A percentile compares a stretch with the other conserved stretches of the same genome.
phyloP scores from a whole-genome alignment of 2,329 filamentous ascomycete genomes.

The Paecilomyces sp. region DNA sequence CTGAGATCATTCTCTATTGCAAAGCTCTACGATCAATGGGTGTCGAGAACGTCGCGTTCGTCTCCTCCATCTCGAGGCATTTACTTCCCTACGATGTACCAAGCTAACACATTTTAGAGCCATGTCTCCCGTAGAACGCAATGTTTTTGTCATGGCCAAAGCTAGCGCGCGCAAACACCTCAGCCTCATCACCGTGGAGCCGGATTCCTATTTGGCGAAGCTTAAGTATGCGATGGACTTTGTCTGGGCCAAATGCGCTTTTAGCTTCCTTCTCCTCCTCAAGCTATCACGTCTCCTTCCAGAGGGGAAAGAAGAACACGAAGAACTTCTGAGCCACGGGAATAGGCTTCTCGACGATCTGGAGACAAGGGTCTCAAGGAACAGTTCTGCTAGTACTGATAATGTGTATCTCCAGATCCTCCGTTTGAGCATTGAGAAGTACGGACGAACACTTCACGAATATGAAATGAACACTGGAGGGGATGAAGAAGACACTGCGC shows the following conservation, averaged over 20 bases:
- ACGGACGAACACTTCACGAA: slow-evolving; percentile 38
- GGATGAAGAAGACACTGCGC: slow-evolving; percentile 11
- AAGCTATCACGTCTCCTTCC: slow-evolving; percentile 46
- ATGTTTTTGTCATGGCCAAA: slow-evolving; percentile 45
- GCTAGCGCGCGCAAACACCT: slow-evolving; percentile 46
- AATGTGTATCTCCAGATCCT: slow-evolving; percentile 46
- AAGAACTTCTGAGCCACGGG: slow-evolving; percentile 37
- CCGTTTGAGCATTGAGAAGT: slow-evolving; percentile 45
- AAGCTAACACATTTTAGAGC: slow-evolving; percentile 16
- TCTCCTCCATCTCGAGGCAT: neutral
- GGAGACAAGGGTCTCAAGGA: slow-evolving; percentile 18
- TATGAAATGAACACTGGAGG: slow-evolving; percentile 8
- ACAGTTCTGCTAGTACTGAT: slow-evolving; percentile 32
- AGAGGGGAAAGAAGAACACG: slow-evolving; percentile 30
- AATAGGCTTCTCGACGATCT: slow-evolving; percentile 39
- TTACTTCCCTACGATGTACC: neutral
- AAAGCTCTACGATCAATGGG: slow-evolving; percentile 44
- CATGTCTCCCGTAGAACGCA: slow-evolving; percentile 43
- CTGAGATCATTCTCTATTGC: slow-evolving; percentile 46
- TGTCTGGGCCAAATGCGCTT: slow-evolving; percentile 53
- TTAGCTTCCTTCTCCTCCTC: slow-evolving; percentile 49
- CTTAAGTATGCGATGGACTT: slow-evolving; percentile 52
- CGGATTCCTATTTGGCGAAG: slow-evolving; percentile 42
- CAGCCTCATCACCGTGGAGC: slow-evolving; percentile 40
- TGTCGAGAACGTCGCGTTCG: slow-evolving; percentile 42